Conservation (phyloP, 1,139 yeast genomes). For the Blastobotrys serpentis region DNA sequence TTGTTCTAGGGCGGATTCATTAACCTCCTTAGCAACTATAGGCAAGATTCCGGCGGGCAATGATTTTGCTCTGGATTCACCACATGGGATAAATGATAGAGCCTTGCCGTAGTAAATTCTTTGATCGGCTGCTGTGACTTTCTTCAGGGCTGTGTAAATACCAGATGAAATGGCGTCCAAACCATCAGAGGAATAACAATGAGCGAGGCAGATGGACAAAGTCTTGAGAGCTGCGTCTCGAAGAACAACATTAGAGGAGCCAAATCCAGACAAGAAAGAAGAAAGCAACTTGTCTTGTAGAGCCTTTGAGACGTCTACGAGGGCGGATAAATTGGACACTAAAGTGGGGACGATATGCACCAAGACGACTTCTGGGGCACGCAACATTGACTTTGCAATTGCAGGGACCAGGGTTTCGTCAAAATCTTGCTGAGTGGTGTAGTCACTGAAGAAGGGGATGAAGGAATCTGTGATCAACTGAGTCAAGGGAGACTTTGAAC, state of each 20-base stretch:
- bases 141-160: slow-evolving; percentile 54
- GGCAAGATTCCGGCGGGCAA: slow-evolving; percentile 50
- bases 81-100: slow-evolving; percentile 30
- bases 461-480: slow-evolving; percentile 36
- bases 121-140: slow-evolving; percentile 60
- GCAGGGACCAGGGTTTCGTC: slow-evolving; percentile 51
- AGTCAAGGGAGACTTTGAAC: slow-evolving; percentile 31
- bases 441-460: slow-evolving; percentile 45
- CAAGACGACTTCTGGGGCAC: slow-evolving; percentile 77
- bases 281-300: slow-evolving; percentile 52
- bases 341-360: slow-evolving; percentile 52
- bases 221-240: slow-evolving; percentile 54
- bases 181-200: slow-evolving; percentile 28
- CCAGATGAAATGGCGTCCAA: slow-evolving; percentile 48
- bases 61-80: slow-evolving; percentile 34
- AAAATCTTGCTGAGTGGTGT: slow-evolving; percentile 48
- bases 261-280: slow-evolving; percentile 63
- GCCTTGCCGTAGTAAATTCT: slow-evolving; percentile 51
- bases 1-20: slow-evolving; percentile 59
- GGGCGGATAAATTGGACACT: slow-evolving; percentile 41
- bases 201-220: slow-evolving; percentile 33
- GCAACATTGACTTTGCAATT: slow-evolving; percentile 71
- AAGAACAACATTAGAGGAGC: slow-evolving; percentile 67
- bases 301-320: slow-evolving; percentile 42
- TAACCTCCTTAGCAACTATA: slow-evolving; percentile 66